phyloP scores from a whole-genome alignment of 73 alveolate genomes.

The Effrenium voratum region DNA sequence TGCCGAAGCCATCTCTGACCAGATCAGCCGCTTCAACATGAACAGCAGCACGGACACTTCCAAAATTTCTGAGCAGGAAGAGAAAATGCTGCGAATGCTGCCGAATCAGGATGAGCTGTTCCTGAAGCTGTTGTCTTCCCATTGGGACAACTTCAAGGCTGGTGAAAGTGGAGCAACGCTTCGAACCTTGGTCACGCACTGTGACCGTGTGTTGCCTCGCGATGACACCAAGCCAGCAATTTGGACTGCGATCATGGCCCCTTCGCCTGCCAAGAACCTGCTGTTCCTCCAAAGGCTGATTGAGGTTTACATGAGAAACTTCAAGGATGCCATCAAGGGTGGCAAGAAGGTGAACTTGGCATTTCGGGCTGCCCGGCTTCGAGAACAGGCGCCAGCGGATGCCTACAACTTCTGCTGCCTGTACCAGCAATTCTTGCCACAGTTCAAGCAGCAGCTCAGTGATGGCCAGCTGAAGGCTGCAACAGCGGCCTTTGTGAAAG shows the following conservation, averaged over 20 bases:
- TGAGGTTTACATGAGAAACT: not conserved
- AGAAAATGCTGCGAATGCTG: slow-evolving; percentile 24
- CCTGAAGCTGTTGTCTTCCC: not conserved
- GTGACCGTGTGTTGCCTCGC: not conserved
- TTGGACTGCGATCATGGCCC: not conserved
- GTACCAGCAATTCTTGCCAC: not conserved
- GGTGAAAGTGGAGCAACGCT: not conserved
- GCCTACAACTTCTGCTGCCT: slow-evolving; percentile 30
- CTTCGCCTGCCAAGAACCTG: not conserved
- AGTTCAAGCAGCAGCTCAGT: slow-evolving; percentile 12
- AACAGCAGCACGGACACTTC: not conserved
- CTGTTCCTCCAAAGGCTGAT: not conserved
- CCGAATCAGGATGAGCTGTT: not conserved
- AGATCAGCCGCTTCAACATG: not conserved
- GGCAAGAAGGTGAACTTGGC: not conserved
- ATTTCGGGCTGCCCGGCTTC: not conserved
- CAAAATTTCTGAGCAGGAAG: not conserved
- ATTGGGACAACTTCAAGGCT: slow-evolving; percentile 43
- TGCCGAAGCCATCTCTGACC: not conserved
- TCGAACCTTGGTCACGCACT: not conserved
- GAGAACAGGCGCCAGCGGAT: not conserved
- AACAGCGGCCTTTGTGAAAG: not conserved
- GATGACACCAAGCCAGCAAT: not conserved
- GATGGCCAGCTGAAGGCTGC: not conserved
- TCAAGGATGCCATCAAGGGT: not conserved